Percentiles rank a stretch among this genome's conserved stretches.
Conservation (phyloP, 2,329 filamentous ascomycete species). For the Pseudonectria buxi region DNA sequence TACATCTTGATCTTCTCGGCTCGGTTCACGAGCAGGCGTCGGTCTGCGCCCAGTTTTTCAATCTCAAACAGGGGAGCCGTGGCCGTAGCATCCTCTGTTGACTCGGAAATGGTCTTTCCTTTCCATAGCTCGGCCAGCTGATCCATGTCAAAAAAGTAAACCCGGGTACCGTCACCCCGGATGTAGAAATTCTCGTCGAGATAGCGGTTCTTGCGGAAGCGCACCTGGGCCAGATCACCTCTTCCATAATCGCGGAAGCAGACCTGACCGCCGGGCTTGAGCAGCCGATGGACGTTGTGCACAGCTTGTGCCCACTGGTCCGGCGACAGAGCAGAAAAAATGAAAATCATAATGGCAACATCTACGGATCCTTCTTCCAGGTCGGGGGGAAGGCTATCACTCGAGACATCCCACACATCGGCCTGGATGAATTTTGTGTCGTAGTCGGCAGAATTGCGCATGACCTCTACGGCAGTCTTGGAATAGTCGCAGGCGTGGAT, state of each 20-base stretch:
- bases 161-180: constrained; percentile 86
- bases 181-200: constrained; percentile 98
- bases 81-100: constrained; percentile 5
- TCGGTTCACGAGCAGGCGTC: constrained; percentile 85
- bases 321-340: constrained; percentile 88
- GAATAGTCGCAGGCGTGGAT: constrained; percentile 96
- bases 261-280: constrained; percentile 90
- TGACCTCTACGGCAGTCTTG: constrained; percentile 89
- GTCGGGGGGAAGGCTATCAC: constrained; percentile 66
- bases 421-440: constrained; percentile 66
- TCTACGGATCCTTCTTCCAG: constrained; percentile 76
- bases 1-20: constrained; percentile 95
- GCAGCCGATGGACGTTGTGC: constrained; percentile 68
- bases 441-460: constrained; percentile 74
- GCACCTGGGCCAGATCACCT: constrained; percentile 90
- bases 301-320: constrained; percentile 78
- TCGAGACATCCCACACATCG: constrained; percentile 89
- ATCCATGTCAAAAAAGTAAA: constrained; percentile 93
- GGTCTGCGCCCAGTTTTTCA: constrained; percentile 74
- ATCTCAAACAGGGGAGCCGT: constrained; percentile 53
- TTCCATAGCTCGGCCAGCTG: constrained; percentile 78
- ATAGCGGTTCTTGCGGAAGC: constrained; percentile 92
- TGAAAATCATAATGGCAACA: constrained; percentile 90
- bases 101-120: constrained; percentile 28
- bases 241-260: constrained; percentile 95